Base-by-base conservation (phyloP, 345 rosid species). In the Eucalyptus tenuipes region DNA sequence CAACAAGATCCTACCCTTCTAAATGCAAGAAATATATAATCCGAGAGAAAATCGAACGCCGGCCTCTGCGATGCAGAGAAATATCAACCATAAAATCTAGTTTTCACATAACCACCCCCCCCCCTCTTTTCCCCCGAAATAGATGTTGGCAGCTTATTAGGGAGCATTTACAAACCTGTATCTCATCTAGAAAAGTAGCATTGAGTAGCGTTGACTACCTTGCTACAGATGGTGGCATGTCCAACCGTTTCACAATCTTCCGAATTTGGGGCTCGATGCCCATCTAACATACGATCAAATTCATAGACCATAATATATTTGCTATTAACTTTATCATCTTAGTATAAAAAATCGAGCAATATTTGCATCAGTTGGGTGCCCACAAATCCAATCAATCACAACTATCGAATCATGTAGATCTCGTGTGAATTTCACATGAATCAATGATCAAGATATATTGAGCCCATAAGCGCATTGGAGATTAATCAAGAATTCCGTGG, bases 271-370 rank as follows among this genome's bases (percentile, higher is more conserved):
- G 96, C 88, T 92, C 96, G 88, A 93, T 92, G 40, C 96, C 96
- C 96, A 93, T 94, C 95, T 89, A 93, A 84, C 96, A 94, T 94
- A 68, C 93, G 18, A 52, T 94, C 96, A 57, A 95, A 94, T 88
- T 94, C 95, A 88, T 93, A 9, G n/a, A 59, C 66, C n/a, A 50
- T 25, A 25, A 57, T 57, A 57, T 25, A 25, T 57, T 11, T 57
- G 0, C 3, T 53, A 53, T 53, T 52, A 52, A 52, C 22, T 53
- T 53, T 53, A 8, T 5, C 5, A 57, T 59, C 15, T 27, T 14
- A 59, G 31, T 25, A 27, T 22, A 10, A 59, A 59, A 25, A 59
- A 59, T 59, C 31, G 4, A 59, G 66, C 7, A 59, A 59, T 12
- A 22, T 1, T 25, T 13, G 31, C 31, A 59, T 59, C 7, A 5